Evolutionary conservation across 164 flowering plant genomes (phyloP).

Genomic region (Aristolochia californica): DNA sequence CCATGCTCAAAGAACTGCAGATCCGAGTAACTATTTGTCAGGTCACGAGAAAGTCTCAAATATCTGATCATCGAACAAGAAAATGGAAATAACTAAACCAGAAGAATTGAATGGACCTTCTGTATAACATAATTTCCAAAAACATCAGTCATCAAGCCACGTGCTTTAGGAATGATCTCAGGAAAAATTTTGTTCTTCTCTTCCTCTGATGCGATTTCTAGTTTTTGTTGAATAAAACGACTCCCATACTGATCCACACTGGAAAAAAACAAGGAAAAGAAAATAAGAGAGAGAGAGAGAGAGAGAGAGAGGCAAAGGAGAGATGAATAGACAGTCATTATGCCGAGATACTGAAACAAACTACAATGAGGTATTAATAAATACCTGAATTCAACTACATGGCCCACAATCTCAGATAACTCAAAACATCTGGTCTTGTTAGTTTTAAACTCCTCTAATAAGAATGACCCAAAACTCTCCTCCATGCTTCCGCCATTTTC

Average conservation of each 20-base stretch:
- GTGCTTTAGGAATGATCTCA: conserved; percentile 31
- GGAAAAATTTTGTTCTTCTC: conserved; percentile 28
- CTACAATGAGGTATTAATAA: neutral
- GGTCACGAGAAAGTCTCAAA: neutral
- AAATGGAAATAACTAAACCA: neutral
- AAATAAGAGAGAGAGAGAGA: neutral
- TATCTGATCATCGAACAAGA: neutral
- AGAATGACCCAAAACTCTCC: conserved; percentile 33
- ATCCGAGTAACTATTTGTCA: neutral
- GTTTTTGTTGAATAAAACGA: conserved; percentile 45
- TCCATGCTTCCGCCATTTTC: conserved; percentile 32
- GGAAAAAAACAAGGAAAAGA: conserved; percentile 7
- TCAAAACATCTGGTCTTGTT: conserved; percentile 64
- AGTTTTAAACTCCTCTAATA: conserved; percentile 72
- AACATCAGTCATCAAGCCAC: conserved; percentile 33
- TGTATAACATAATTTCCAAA: conserved; percentile 73
- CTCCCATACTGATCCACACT: conserved; percentile 92
- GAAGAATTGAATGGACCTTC: conserved; percentile 35
- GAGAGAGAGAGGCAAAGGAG: neutral
- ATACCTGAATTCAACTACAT: conserved; percentile 91
- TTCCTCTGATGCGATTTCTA: conserved; percentile 29
- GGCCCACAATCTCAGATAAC: conserved; percentile 64
- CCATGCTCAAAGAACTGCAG: conserved; percentile 89
- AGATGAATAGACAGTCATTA: neutral
- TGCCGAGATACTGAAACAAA: neutral